Evolutionary conservation across 164 flowering plant genomes (phyloP).

Genomic region (Stephania yunnanensis): DNA sequence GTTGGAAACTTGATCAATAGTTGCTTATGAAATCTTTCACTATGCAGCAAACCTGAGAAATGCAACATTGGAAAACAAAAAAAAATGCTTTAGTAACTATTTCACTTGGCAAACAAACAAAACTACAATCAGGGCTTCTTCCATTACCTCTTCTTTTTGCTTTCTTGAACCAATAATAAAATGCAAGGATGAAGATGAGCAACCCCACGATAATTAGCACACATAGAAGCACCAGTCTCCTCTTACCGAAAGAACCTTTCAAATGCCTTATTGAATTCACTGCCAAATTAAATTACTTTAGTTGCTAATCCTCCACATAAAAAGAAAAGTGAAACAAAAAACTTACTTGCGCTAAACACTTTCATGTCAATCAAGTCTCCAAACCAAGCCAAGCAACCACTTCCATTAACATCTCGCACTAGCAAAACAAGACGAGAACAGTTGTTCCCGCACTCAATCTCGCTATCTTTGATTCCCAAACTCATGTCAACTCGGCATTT

Average conservation of each 20-base stretch:
- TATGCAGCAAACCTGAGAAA: neutral
- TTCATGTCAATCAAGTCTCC: slow-evolving; percentile 6
- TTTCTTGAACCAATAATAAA: neutral
- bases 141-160: neutral
- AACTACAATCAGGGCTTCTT: neutral
- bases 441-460: neutral
- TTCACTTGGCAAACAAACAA: neutral
- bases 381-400: slow-evolving; percentile 1
- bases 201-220: neutral
- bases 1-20: neutral
- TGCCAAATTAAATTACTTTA: neutral
- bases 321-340: neutral
- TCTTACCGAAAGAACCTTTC: neutral
- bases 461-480: neutral
- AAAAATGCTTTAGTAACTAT: neutral
- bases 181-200: neutral
- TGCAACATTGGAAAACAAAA: neutral
- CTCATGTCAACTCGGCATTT: neutral
- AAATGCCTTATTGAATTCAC: neutral
- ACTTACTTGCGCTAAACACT: neutral
- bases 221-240: neutral
- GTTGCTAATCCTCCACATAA: no score
- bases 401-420: slow-evolving; percentile 2
- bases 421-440: slow-evolving; percentile 8
- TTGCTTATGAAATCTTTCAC: neutral